These are phyloP conservation scores for Apophysomyces ossiformis DNA, from an alignment of 371 early-diverging fungal species.

Conservation along the genomic window DNA sequence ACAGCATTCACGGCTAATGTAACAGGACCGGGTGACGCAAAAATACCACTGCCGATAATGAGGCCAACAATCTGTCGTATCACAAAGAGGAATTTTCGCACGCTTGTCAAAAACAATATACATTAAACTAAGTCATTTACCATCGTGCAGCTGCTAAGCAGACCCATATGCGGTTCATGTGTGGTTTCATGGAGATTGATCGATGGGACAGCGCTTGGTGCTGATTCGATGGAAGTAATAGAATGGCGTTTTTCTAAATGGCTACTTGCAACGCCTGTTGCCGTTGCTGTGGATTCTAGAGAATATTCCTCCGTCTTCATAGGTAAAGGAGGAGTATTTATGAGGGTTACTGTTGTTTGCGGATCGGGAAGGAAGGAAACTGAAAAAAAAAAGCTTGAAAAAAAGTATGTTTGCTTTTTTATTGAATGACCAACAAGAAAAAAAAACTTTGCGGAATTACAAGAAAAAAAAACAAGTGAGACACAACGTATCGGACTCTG, in stretches of 20 bases:
- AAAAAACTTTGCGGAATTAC: slow-evolving; percentile 9
- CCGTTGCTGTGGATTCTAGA: neutral
- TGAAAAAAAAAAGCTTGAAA: neutral
- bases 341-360: neutral
- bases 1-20: slow-evolving; percentile 49
- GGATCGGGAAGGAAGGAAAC: neutral
- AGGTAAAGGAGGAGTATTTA: neutral
- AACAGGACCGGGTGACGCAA: slow-evolving; percentile 66
- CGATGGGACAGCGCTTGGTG: slow-evolving; percentile 5
- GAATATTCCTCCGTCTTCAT: neutral
- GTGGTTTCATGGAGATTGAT: neutral
- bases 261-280: neutral
- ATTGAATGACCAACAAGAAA: neutral
- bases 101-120: slow-evolving; percentile 35
- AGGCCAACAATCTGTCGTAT: slow-evolving; percentile 50
- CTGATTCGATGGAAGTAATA: slow-evolving; percentile 4
- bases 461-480: slow-evolving; percentile 9
- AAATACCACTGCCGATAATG: slow-evolving; percentile 67
- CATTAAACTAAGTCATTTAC: slow-evolving; percentile 30
- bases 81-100: slow-evolving; percentile 7
- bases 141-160: slow-evolving; percentile 9
- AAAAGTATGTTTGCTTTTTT: neutral
- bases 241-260: slow-evolving; percentile 1
- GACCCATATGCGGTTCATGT: slow-evolving; percentile 7
- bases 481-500: slow-evolving; percentile 7